phyloP scores from a whole-genome alignment of 2,329 filamentous ascomycete genomes.

The Trichoderma endophyticum region DNA sequence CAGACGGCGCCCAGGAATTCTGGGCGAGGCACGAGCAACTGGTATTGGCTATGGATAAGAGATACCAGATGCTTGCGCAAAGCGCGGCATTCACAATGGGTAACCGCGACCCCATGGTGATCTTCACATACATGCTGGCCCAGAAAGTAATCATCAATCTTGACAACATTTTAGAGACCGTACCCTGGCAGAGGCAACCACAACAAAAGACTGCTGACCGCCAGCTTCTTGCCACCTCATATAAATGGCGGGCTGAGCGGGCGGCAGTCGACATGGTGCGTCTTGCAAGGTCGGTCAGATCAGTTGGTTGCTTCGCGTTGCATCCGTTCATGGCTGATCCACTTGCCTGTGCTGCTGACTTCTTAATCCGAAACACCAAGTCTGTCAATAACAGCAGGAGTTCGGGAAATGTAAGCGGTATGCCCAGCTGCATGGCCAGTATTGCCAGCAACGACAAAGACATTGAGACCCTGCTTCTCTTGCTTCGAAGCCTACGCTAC shows the following conservation, averaged over 20 bases:
- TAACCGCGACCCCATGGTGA: not conserved
- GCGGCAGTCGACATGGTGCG: not conserved
- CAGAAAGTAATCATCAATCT: not conserved
- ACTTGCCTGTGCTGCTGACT: not conserved
- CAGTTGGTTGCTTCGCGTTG: not conserved
- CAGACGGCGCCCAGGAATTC: not conserved
- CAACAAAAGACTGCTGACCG: not conserved
- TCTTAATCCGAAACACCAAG: not conserved
- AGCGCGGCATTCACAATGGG: not conserved
- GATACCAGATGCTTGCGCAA: not conserved
- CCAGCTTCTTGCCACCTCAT: not conserved
- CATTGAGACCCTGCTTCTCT: not conserved
- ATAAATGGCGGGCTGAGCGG: not conserved
- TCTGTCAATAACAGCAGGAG: not conserved
- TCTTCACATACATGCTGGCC: not conserved
- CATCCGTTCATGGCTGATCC: not conserved
- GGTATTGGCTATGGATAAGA: not conserved
- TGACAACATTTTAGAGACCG: not conserved
- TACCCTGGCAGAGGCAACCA: not conserved
- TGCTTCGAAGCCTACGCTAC: not conserved
- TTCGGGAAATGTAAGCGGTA: not conserved
- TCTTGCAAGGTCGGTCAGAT: not conserved
- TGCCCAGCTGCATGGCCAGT: not conserved
- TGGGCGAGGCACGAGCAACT: not conserved
- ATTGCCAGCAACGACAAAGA: not conserved